phyloP scores from a whole-genome alignment of 805 yeast species.

The Alloascoidea hylecoeti region DNA sequence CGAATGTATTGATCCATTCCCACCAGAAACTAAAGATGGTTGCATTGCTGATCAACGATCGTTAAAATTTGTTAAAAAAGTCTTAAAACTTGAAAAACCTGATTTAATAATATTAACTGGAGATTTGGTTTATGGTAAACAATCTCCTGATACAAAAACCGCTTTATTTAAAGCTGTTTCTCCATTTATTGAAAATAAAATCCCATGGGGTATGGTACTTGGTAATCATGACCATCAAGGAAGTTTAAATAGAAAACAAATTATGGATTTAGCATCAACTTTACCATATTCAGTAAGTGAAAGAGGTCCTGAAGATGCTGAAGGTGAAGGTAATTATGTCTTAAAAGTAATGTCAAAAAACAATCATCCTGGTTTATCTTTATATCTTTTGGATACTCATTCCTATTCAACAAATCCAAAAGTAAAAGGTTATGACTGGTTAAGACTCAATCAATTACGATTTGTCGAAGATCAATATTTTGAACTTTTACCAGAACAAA shows the following conservation, averaged over 20 bases:
- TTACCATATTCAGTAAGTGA: conserved; percentile 59
- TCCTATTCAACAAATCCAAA: conserved; percentile 57
- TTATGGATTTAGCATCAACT: conserved; percentile 38
- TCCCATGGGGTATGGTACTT: conserved; percentile 76
- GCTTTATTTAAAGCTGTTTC: conserved; percentile 63
- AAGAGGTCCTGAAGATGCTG: conserved; percentile 50
- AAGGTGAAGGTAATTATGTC: conserved; percentile 77
- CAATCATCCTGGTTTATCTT: conserved; percentile 30
- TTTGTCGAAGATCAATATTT: conserved; percentile 29
- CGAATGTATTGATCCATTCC: conserved; percentile 60
- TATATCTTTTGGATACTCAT: conserved; percentile 81
- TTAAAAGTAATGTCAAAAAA: conserved; percentile 31
- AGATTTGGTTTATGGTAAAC: conserved; percentile 79
- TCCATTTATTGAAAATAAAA: conserved; percentile 50
- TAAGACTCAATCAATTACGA: conserved; percentile 54
- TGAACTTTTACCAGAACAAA: conserved; percentile 16
- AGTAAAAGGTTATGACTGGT: conserved; percentile 70
- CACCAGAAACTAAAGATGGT: conserved; percentile 26
- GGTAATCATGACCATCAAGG: conserved; percentile 97
- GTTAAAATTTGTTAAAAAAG: conserved; percentile 37
- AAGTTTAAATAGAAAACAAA: conserved; percentile 37
- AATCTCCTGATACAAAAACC: conserved; percentile 68
- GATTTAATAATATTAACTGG: conserved; percentile 83
- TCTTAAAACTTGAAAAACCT: conserved; percentile 66
- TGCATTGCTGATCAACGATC: conserved; percentile 80